Conservation (phyloP, 768 basidiomycete genomes). For the Termitomyces sp. region DNA sequence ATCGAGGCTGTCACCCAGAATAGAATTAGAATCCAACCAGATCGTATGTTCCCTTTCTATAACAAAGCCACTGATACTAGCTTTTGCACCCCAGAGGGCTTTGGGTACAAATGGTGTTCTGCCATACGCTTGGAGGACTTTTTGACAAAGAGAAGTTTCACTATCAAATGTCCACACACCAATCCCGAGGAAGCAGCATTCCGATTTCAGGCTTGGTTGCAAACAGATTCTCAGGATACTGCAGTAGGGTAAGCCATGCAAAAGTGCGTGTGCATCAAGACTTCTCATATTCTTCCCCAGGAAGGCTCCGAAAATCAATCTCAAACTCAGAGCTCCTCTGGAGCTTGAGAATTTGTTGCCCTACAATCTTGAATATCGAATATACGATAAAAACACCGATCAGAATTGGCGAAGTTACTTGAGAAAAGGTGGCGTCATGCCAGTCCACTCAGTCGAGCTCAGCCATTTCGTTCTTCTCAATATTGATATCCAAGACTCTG, state of each 20-base stretch:
- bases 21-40: slow-evolving; percentile 84
- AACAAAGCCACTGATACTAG: neutral
- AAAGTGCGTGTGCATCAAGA: neutral
- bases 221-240: slow-evolving; percentile 59
- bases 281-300: slow-evolving; percentile 34
- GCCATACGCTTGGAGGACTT: slow-evolving; percentile 91
- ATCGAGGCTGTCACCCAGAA: slow-evolving; percentile 84
- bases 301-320: slow-evolving; percentile 78
- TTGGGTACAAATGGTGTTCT: slow-evolving; percentile 92
- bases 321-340: slow-evolving; percentile 88
- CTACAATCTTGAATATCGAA: slow-evolving; percentile 92
- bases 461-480: slow-evolving; percentile 87
- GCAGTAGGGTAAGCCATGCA: slow-evolving; percentile 44
- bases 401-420: slow-evolving; percentile 95
- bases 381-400: slow-evolving; percentile 93
- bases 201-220: slow-evolving; percentile 89
- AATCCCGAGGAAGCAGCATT: slow-evolving; percentile 85
- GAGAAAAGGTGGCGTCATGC: slow-evolving; percentile 91
- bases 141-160: slow-evolving; percentile 61
- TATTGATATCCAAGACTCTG: slow-evolving; percentile 87
- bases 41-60: slow-evolving; percentile 56
- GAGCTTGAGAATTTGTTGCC: slow-evolving; percentile 96
- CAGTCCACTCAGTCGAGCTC: slow-evolving; percentile 93
- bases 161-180: slow-evolving; percentile 81
- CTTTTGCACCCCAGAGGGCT: slow-evolving; percentile 65